A percentile compares a stretch with the other conserved stretches of the same genome.
Evolutionary conservation across 2,329 filamentous ascomycete genomes (phyloP).

Genomic region (Myriosclerotinia duriaeana): DNA sequence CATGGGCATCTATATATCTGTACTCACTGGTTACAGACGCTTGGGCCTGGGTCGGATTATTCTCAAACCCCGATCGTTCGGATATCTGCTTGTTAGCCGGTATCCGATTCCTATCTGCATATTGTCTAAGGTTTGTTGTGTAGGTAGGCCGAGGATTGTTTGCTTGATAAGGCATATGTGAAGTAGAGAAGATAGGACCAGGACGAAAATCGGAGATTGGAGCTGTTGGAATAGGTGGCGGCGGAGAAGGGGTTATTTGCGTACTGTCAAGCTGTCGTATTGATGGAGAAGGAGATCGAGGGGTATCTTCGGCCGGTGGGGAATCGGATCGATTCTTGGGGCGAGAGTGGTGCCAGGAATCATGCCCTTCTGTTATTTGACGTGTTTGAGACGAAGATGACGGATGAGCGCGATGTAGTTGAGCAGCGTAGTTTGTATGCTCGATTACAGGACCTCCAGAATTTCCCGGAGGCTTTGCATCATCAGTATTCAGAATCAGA

Average conservation of each 20-base stretch:
- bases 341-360: constrained; percentile 22
- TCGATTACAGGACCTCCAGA: constrained; percentile 21
- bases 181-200: constrained; percentile 17
- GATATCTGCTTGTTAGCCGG: constrained; percentile 9
- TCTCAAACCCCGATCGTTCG: constrained; percentile 12
- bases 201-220: constrained; percentile 22
- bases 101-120: constrained; percentile 18
- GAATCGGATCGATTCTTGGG: constrained; percentile 20
- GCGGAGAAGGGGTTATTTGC: constrained; percentile 24
- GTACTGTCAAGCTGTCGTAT: constrained; percentile 17
- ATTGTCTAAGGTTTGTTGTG: constrained; percentile 23
- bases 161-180: constrained; percentile 23
- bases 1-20: no score
- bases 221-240: constrained; percentile 24
- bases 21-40: constrained; percentile 19
- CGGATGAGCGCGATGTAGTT: constrained; percentile 14
- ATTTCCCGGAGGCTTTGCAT: constrained; percentile 9
- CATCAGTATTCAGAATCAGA: constrained; percentile 9
- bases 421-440: constrained; percentile 19
- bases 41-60: constrained; percentile 3
- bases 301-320: constrained; percentile 10
- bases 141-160: constrained; percentile 18
- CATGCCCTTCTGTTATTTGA: constrained; percentile 21
- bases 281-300: constrained; percentile 18
- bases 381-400: constrained; percentile 19